Evolutionary conservation across 495 filamentous ascomycete species (phyloP).

Genomic region (Penicillium riverlandense): DNA sequence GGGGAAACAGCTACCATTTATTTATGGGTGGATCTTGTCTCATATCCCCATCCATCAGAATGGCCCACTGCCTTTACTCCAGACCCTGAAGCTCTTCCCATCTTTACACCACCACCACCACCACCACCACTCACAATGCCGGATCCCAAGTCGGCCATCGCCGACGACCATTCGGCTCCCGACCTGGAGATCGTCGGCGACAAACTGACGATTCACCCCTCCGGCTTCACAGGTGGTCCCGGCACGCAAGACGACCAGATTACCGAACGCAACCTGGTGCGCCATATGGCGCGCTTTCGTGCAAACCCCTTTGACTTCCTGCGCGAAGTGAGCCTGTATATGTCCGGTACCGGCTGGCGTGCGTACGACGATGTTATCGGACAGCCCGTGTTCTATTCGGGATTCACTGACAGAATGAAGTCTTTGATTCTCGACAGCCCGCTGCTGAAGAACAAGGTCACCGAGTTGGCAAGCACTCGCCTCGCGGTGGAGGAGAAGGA

Average conservation of each 20-base stretch:
- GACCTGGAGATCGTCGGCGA: slow-evolving; percentile 78
- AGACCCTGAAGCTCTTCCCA: slow-evolving; percentile 1
- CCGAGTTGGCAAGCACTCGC: slow-evolving; percentile 66
- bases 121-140: slow-evolving; percentile 20
- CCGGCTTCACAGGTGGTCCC: slow-evolving; percentile 50
- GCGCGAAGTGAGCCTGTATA: slow-evolving; percentile 82
- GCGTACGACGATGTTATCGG: slow-evolving; percentile 86
- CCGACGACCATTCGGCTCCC: slow-evolving; percentile 50
- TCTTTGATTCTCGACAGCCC: slow-evolving; percentile 62
- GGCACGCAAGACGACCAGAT: slow-evolving; percentile 31
- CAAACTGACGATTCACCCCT: slow-evolving; percentile 72
- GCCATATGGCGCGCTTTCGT: slow-evolving; percentile 76
- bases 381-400: slow-evolving; percentile 86
- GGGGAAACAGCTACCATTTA: too few relatives aligned
- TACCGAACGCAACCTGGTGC: slow-evolving; percentile 68
- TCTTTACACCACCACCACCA: background rate
- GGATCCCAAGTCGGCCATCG: slow-evolving; percentile 24
- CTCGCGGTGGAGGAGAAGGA: slow-evolving; percentile 68
- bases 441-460: slow-evolving; percentile 65
- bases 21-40: too few relatives aligned
- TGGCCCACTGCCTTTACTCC: background rate
- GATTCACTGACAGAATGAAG: slow-evolving; percentile 89
- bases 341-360: slow-evolving; percentile 87
- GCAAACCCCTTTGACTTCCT: slow-evolving; percentile 71
- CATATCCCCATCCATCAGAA: too few relatives aligned